phyloP scores from a whole-genome alignment of 2,329 filamentous ascomycete genomes.

The Penicillium sp. region DNA sequence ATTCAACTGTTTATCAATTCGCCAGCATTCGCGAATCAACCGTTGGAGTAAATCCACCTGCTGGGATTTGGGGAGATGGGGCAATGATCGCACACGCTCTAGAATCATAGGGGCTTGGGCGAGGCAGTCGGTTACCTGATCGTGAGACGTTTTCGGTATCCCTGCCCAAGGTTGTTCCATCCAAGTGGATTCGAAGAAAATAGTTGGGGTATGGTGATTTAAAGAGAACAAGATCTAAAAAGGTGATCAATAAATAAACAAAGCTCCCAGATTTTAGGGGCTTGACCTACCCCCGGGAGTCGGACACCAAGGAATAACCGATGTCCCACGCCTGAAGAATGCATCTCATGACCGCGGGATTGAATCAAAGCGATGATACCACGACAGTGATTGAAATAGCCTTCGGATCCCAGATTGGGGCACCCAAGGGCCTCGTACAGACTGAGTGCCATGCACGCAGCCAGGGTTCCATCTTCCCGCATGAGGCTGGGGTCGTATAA shows the following conservation, averaged over 20 bases:
- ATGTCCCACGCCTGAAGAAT: constrained; percentile 35
- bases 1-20: neutral
- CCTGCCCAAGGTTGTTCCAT: constrained; percentile 31
- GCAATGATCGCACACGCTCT: constrained; percentile 16
- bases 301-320: constrained; percentile 36
- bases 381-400: constrained; percentile 34
- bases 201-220: neutral
- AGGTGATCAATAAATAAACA: neutral
- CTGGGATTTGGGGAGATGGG: neutral
- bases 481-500: constrained; percentile 33
- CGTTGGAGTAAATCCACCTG: neutral
- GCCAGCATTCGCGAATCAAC: neutral
- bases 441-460: constrained; percentile 38
- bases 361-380: constrained; percentile 36
- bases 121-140: constrained; percentile 35
- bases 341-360: constrained; percentile 34
- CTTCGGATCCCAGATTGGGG: constrained; percentile 30
- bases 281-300: constrained; percentile 5
- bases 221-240: neutral
- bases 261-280: neutral
- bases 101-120: constrained; percentile 27
- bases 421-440: constrained; percentile 42
- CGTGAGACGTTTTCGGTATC: constrained; percentile 26
- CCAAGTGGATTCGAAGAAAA: constrained; percentile 28
- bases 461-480: constrained; percentile 38